Conservation (phyloP, 2,329 filamentous ascomycete species). For the Diaporthe sp. region DNA sequence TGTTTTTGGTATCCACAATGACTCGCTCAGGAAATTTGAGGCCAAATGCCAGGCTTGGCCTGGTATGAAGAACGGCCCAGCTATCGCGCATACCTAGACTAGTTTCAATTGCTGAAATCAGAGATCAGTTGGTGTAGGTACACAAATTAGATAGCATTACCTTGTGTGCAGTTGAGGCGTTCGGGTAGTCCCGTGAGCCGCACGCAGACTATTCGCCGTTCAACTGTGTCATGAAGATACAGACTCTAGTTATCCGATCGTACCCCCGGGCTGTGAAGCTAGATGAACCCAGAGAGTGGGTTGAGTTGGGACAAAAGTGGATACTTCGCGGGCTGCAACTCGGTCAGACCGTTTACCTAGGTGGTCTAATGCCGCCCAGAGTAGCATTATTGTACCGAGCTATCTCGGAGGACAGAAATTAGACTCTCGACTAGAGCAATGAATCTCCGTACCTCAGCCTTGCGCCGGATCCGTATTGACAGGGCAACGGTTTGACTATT, state of each 20-base stretch:
- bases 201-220: background rate
- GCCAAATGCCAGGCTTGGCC: background rate
- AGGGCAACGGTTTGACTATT: background rate
- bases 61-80: background rate
- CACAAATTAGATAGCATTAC: background rate
- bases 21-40: constrained; percentile 2
- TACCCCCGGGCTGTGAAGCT: background rate
- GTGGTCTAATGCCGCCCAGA: background rate
- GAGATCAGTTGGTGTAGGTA: background rate
- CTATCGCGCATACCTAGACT: background rate
- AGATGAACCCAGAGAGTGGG: background rate
- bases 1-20: background rate
- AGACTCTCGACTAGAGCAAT: background rate
- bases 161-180: background rate
- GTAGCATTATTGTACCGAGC: background rate
- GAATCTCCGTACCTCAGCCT: background rate
- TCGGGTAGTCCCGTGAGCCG: background rate
- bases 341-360: background rate
- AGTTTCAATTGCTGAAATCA: background rate
- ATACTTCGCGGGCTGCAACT: background rate
- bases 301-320: background rate
- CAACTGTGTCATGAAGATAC: background rate
- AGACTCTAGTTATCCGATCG: background rate
- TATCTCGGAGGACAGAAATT: background rate
- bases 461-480: background rate